Evolutionary conservation across 352 stramenopile genomes (phyloP), one percentile per base, ranked within the genome.

Genomic region (Phytophthora constricta): DNA sequence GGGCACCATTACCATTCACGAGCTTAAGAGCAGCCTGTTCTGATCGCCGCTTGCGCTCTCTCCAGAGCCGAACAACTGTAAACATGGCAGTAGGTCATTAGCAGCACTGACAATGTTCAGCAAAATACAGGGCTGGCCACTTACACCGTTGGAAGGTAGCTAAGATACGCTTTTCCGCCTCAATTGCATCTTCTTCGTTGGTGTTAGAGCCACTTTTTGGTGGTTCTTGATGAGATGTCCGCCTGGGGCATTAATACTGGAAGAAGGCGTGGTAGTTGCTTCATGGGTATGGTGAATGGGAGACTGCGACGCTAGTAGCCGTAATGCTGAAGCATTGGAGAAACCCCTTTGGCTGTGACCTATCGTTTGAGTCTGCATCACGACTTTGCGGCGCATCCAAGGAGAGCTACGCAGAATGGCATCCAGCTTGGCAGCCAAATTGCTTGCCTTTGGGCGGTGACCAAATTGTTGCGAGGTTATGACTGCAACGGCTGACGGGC

Each of bases 371-470:
- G 79, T 69, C 17, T 68, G 56, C 11, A 89, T n/a, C 23, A 90
- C 63, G 9, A 90, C 84, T 25, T 84, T 86, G 27, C 84, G 80
- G 5, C 84, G 78, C 67, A 79, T 77, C 71, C 74, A 86, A 45
- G 68, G 63, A n/a, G 84, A 86, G 5, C 67, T 80, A 37, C 83
- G 83, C 27, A 84, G 58, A 48, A 92, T 73, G 11, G 76, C 69
- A 45, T 92, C 84, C 3, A 92, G 75, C 43, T 90, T 90, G 4
- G 77, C 77, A 2, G 76, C 80, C 17, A 92, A 61, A 69, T 87
- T 68, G 23, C 67, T 74, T 25, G 48, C 46, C 58, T 64, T 67
- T 61, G 67, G n/a, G 8, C 67, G 61, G 28, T 70, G 66, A 5
- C 66, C 61, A 23, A 74, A 17, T 9, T 66, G 60, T 19, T 70